Evolutionary conservation across 1,139 yeast genomes (phyloP).

Genomic region (Debaryomyces robertsiae): DNA sequence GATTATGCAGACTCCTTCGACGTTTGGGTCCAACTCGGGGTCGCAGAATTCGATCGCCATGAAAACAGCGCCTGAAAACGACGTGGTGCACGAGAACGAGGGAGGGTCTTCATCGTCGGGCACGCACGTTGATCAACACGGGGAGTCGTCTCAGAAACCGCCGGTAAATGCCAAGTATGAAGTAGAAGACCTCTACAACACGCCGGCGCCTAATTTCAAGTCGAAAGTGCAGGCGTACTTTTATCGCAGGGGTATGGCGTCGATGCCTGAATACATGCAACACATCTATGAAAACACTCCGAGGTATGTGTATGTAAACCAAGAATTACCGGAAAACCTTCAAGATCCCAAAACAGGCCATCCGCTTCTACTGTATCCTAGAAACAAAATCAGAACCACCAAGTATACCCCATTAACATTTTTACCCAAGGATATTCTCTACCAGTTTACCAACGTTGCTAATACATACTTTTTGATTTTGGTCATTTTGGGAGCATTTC

Average conservation of each 20-base stretch:
- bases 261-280: conserved; percentile 38
- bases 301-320: conserved; percentile 42
- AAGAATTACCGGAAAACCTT: conserved; percentile 36
- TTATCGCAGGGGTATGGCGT: conserved; percentile 34
- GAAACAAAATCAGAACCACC: conserved; percentile 94
- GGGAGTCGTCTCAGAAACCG: not conserved
- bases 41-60: conserved; percentile 5
- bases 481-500: conserved; percentile 83
- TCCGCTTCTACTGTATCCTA: conserved; percentile 62
- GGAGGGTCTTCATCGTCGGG: conserved; percentile 6
- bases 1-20: conserved; percentile 1
- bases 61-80: not conserved
- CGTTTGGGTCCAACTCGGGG: conserved; percentile 1
- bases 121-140: conserved; percentile 5
- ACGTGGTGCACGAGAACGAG: conserved; percentile 3
- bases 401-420: conserved; percentile 91
- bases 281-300: conserved; percentile 40
- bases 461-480: conserved; percentile 81
- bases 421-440: conserved; percentile 76
- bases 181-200: conserved; percentile 25
- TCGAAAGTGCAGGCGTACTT: conserved; percentile 31
- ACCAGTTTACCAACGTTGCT: conserved; percentile 88
- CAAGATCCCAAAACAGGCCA: conserved; percentile 48
- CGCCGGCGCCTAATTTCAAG: conserved; percentile 37
- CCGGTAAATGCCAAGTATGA: conserved; percentile 3